Conservation (phyloP, 306 rosid species). For the Vicia villosa region DNA sequence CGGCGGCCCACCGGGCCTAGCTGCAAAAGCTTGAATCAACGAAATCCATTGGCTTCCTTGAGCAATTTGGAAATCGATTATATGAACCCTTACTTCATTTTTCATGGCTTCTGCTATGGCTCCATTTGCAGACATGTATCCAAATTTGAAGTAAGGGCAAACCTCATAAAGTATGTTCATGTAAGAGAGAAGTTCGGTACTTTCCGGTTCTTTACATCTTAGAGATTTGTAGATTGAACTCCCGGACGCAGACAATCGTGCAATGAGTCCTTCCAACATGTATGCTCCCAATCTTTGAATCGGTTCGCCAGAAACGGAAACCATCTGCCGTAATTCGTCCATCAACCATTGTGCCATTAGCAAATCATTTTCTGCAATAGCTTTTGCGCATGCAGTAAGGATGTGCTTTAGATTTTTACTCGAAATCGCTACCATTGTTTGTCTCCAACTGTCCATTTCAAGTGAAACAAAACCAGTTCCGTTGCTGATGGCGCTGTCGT, state of each 20-base stretch:
- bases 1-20: constrained; percentile 98
- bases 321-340: constrained; percentile 78
- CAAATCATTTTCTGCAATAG: constrained; percentile 69
- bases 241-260: constrained; percentile 63
- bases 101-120: constrained; percentile 99
- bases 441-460: constrained; percentile 77
- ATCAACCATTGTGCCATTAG: constrained; percentile 74
- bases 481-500: constrained; percentile 49
- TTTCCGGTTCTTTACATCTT: constrained; percentile 83
- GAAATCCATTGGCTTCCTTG: constrained; percentile 98
- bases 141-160: constrained; percentile 95
- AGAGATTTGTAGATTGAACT: constrained; percentile 76
- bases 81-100: constrained; percentile 78
- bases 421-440: constrained; percentile 65
- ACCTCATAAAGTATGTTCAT: constrained; percentile 90
- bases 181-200: constrained; percentile 75
- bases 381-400: constrained; percentile 76
- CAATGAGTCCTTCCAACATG: constrained; percentile 95
- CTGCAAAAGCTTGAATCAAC: constrained; percentile 93
- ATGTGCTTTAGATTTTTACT: constrained; percentile 66
- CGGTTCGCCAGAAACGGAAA: constrained; percentile 92
- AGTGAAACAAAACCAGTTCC: constrained; percentile 44
- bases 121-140: constrained; percentile 97
- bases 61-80: constrained; percentile 88
- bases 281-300: constrained; percentile 96